A percentile compares a stretch with the other conserved stretches of the same genome.
Evolutionary conservation across 2,329 filamentous ascomycete genomes (phyloP).

Genomic region (Acephala macrosclerotiorum): DNA sequence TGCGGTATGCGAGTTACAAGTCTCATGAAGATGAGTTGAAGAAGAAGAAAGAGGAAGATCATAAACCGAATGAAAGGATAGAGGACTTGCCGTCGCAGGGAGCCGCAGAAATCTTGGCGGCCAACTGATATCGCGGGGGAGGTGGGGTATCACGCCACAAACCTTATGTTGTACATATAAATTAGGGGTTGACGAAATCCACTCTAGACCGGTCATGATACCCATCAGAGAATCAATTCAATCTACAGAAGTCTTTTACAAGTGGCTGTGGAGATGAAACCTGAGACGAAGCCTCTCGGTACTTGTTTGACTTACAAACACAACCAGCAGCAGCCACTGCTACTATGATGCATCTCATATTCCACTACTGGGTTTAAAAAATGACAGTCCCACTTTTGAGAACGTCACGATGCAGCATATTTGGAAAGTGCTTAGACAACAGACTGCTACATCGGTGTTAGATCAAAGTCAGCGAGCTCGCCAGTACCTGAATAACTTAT

Average conservation of each 20-base stretch:
- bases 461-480: neutral
- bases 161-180: neutral
- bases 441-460: neutral
- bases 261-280: too few relatives aligned
- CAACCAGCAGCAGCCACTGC: too few relatives aligned
- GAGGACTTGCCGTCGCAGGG: conserved; percentile 54
- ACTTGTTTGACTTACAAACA: too few relatives aligned
- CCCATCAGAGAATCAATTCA: too few relatives aligned
- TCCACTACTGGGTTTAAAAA: too few relatives aligned
- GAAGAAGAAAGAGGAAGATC: conserved; percentile 39
- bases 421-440: neutral
- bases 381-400: too few relatives aligned
- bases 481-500: neutral
- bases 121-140: conserved; percentile 51
- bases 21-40: conserved; percentile 42
- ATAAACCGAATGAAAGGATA: conserved; percentile 51
- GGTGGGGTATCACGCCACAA: neutral
- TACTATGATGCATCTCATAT: too few relatives aligned
- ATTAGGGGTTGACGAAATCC: neutral
- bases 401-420: too few relatives aligned
- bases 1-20: conserved; percentile 66
- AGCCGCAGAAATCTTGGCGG: conserved; percentile 64
- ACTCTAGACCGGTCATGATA: too few relatives aligned
- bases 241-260: too few relatives aligned
- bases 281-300: too few relatives aligned